Base-by-base conservation (phyloP, 2,329 filamentous ascomycete genomes). In the Colletotrichum sp. region DNA sequence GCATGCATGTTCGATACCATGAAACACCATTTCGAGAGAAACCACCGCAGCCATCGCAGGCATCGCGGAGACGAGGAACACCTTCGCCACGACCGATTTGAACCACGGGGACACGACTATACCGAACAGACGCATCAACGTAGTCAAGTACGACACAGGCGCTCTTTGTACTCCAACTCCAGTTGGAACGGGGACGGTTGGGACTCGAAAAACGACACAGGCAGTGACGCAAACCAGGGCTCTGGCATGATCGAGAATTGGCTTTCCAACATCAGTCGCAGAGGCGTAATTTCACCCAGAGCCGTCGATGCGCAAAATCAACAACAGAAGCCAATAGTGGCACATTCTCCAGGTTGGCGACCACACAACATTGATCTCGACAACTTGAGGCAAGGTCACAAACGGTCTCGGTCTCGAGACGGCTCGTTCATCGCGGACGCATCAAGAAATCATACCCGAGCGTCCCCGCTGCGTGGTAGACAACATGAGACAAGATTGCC, bases 341-440 rank as follows among this genome's bases (percentile, higher is more conserved):
- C 39, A 8, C 52, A 30, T 6, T 15, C 7, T 57, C 30, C 52
- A 28, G 16, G 16, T n/a, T 75, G 71, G 71, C 30, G 62, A 7
- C 71, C 71, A 10, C 67, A 75, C n/a, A 68, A 44, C 15, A 18
- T 71, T 21, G n/a, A 30, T 26, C 5, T 67, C 8, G 55, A 44
- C 16, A 34, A 21, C 12, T 21, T 28, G 12, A 52, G 34, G 24
- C 60, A 28, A 8, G 36, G 55, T 16, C 66, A 63, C n/a, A 75
- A 75, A 62, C 75, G 71, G 26, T 30, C 34, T 39, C 52, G 55
- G 15, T 71, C 71, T 67, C 18, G 34, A 55, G 62, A 78, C 72
- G 55, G 76, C 71, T 70, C 79, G 73, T 28, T 81, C 78, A 36
- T 78, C 75, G 4, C 72, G 77, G 16, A 24, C 13, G 28, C 21